Conservation (phyloP, 2,329 filamentous ascomycete species). For the Stylonectria norvegica region DNA sequence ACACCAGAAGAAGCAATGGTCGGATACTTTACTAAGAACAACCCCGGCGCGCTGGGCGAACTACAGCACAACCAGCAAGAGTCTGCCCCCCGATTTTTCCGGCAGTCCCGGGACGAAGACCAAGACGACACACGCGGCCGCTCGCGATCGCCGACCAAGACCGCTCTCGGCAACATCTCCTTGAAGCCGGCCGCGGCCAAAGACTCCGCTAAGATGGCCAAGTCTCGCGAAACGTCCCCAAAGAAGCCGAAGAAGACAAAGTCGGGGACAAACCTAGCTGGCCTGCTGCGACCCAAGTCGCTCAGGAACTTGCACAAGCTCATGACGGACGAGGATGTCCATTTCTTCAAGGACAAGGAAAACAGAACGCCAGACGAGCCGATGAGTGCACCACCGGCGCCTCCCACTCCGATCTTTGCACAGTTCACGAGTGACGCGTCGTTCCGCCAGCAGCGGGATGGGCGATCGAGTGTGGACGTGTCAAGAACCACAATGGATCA, state of each 20-base stretch:
- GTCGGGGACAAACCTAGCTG: constrained; percentile 77
- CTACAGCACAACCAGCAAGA: constrained; percentile 54
- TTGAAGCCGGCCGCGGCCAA: constrained; percentile 41
- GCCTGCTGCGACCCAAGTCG: constrained; percentile 72
- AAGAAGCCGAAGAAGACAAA: constrained; percentile 74
- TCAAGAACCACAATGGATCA: constrained; percentile 18
- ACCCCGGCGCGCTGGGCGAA: constrained; percentile 51
- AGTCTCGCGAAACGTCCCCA: constrained; percentile 47
- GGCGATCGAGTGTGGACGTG: constrained; percentile 26
- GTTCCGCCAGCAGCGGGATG: constrained; percentile 16
- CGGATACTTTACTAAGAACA: constrained; percentile 35
- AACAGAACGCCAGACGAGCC: constrained; percentile 61
- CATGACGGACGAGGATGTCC: constrained; percentile 50
- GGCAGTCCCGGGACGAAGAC: constrained; percentile 35
- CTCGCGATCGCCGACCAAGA: constrained; percentile 45
- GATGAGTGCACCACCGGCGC: constrained; percentile 9
- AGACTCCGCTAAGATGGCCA: constrained; percentile 38
- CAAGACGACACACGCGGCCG: constrained; percentile 32
- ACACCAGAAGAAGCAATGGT: constrained; percentile 28
- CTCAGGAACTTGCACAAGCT: constrained; percentile 61
- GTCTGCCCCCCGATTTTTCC: constrained; percentile 37
- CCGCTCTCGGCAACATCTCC: constrained; percentile 38
- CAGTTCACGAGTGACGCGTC: constrained; percentile 54
- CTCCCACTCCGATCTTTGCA: constrained; percentile 72
- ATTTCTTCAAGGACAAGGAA: constrained; percentile 69